Evolutionary conservation across 495 filamentous ascomycete species (phyloP).

Genomic region (Darksidea phi): DNA sequence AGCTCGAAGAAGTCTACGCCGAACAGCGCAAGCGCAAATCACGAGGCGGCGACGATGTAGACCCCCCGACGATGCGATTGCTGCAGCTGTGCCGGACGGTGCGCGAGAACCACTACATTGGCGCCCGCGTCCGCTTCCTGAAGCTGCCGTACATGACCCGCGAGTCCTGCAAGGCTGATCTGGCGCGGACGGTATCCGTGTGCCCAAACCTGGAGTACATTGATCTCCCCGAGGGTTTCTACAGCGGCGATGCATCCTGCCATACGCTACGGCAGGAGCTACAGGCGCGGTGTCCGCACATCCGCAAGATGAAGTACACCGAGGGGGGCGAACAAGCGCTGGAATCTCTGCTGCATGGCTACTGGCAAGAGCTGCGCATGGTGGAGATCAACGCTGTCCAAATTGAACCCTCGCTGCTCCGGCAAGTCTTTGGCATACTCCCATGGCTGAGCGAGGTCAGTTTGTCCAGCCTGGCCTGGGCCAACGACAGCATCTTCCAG

Average conservation of each 20-base stretch:
- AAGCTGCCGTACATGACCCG: slow-evolving; percentile 97
- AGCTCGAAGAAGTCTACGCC: slow-evolving; percentile 74
- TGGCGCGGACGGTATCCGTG: slow-evolving; percentile 82
- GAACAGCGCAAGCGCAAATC: slow-evolving; percentile 74
- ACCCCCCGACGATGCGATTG: slow-evolving; percentile 73
- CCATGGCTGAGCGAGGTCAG: slow-evolving; percentile 67
- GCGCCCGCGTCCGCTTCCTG: slow-evolving; percentile 66
- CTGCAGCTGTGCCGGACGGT: slow-evolving; percentile 76
- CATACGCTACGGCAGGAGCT: slow-evolving; percentile 76
- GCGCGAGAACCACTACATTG: slow-evolving; percentile 67
- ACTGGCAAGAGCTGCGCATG: slow-evolving; percentile 78
- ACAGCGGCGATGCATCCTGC: slow-evolving; percentile 71
- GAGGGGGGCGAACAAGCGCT: slow-evolving; percentile 77
- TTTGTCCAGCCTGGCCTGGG: slow-evolving; percentile 61
- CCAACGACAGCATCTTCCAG: slow-evolving; percentile 74
- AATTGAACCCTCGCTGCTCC: slow-evolving; percentile 67
- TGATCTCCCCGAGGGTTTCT: slow-evolving; percentile 87
- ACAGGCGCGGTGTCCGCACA: slow-evolving; percentile 74
- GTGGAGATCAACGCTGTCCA: slow-evolving; percentile 71
- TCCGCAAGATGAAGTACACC: slow-evolving; percentile 84
- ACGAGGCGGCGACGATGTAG: slow-evolving; percentile 71
- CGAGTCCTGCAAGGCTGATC: slow-evolving; percentile 77
- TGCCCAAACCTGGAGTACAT: slow-evolving; percentile 84
- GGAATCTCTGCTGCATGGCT: slow-evolving; percentile 59
- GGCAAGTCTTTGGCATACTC: slow-evolving; percentile 68